These are phyloP conservation scores for Xylaria sp. DNA, from an alignment of 495 filamentous ascomycete species.

Conservation along the genomic window DNA sequence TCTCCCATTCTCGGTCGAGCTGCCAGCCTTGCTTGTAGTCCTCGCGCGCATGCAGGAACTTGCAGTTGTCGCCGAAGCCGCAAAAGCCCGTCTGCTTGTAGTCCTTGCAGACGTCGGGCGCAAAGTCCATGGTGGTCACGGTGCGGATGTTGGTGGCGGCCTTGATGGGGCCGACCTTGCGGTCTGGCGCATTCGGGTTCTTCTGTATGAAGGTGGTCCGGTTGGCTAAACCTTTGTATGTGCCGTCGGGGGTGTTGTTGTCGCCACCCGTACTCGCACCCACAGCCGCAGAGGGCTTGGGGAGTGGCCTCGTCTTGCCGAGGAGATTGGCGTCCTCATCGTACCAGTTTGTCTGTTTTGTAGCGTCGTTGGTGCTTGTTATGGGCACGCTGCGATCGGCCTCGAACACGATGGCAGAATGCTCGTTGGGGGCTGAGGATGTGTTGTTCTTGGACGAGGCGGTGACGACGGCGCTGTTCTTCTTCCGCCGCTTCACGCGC, in stretches of 20 bases:
- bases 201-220: constrained; percentile 79
- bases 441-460: constrained; percentile 56
- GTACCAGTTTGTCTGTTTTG: constrained; percentile 90
- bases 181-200: constrained; percentile 77
- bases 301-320: constrained; percentile 62
- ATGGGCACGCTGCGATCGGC: constrained; percentile 66
- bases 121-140: constrained; percentile 88
- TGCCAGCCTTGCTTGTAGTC: constrained; percentile 96
- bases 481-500: constrained; percentile 78
- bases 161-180: constrained; percentile 83
- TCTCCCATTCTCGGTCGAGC: constrained; percentile 92
- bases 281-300: constrained; percentile 32
- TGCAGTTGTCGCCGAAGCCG: constrained; percentile 83
- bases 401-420: constrained; percentile 62
- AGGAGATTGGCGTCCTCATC: constrained; percentile 72
- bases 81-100: constrained; percentile 90
- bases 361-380: constrained; percentile 82
- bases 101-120: constrained; percentile 95
- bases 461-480: constrained; percentile 67
- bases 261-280: constrained; percentile 15
- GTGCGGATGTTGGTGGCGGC: constrained; percentile 90
- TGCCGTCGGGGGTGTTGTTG: constrained; percentile 61
- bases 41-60: constrained; percentile 85
- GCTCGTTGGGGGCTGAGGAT: constrained; percentile 48
- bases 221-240: constrained; percentile 77